phyloP scores from a whole-genome alignment of 345 rosid genomes.

The Camelina sativa region DNA sequence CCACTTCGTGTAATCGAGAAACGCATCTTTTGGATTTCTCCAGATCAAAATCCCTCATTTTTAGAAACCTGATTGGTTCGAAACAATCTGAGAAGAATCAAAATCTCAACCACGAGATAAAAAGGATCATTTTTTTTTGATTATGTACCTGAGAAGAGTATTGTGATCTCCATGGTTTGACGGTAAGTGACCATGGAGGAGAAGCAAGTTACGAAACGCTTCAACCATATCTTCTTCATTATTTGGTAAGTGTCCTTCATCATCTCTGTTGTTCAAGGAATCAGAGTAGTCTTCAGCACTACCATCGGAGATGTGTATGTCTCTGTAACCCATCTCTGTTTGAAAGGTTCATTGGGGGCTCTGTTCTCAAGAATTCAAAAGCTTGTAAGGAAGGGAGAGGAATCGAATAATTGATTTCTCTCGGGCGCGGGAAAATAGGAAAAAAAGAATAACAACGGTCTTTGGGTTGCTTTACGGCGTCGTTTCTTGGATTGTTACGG shows the following conservation, averaged over 20 bases:
- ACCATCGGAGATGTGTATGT: conserved; percentile 17
- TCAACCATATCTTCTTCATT: conserved; percentile 29
- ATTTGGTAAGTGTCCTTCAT: background rate
- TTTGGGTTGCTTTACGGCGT: background rate
- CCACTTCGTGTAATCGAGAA: conserved; percentile 27
- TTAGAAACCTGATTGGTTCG: conserved; percentile 28
- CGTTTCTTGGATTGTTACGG: background rate
- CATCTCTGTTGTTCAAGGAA: background rate
- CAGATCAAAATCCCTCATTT: conserved; percentile 36
- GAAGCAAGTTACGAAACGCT: conserved; percentile 42
- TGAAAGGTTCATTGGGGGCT: background rate
- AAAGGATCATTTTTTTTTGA: background rate
- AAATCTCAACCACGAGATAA: background rate
- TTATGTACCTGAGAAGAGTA: conserved; percentile 27
- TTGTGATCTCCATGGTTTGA: background rate
- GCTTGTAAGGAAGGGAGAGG: background rate
- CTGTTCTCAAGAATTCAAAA: background rate
- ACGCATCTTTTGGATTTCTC: conserved; percentile 33
- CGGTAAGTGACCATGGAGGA: conserved; percentile 37
- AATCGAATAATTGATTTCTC: conserved; percentile 31
- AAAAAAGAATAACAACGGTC: conserved; percentile 18
- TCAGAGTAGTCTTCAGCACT: background rate
- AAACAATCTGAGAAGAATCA: background rate
- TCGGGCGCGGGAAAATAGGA: conserved; percentile 36
- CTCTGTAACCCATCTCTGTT: conserved; percentile 31